phyloP scores from a whole-genome alignment of 148 eudicot genomes.

The Rhododendron molle region DNA sequence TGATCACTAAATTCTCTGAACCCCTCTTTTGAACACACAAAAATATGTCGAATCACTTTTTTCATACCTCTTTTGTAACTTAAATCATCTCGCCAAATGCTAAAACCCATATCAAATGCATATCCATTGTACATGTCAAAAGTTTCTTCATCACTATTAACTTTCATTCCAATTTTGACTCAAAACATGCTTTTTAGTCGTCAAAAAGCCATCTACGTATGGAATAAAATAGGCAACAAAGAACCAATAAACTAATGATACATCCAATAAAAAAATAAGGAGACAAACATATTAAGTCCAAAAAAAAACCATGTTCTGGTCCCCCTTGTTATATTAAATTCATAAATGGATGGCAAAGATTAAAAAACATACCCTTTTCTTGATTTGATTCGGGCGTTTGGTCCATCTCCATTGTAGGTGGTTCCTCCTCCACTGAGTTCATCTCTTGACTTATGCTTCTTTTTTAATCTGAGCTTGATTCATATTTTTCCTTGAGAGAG shows the following conservation, averaged over 20 bases:
- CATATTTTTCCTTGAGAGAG: not conserved
- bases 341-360: too few relatives aligned
- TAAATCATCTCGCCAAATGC: not conserved
- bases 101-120: not conserved
- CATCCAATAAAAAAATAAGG: too few relatives aligned
- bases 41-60: not conserved
- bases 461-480: too few relatives aligned
- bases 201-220: too few relatives aligned
- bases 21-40: not conserved
- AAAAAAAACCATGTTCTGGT: too few relatives aligned
- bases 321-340: too few relatives aligned
- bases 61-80: not conserved
- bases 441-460: too few relatives aligned
- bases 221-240: too few relatives aligned
- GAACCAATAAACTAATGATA: too few relatives aligned
- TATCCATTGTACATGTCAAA: not conserved
- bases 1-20: not conserved
- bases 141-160: not conserved
- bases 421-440: not conserved
- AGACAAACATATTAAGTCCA: too few relatives aligned
- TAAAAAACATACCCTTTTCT: not conserved
- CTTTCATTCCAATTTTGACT: too few relatives aligned
- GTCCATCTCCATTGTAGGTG: not conserved
- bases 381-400: not conserved
- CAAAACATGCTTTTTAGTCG: too few relatives aligned